Conservation (phyloP, 2,329 filamentous ascomycete species). For the Cladorrhinum sp. region DNA sequence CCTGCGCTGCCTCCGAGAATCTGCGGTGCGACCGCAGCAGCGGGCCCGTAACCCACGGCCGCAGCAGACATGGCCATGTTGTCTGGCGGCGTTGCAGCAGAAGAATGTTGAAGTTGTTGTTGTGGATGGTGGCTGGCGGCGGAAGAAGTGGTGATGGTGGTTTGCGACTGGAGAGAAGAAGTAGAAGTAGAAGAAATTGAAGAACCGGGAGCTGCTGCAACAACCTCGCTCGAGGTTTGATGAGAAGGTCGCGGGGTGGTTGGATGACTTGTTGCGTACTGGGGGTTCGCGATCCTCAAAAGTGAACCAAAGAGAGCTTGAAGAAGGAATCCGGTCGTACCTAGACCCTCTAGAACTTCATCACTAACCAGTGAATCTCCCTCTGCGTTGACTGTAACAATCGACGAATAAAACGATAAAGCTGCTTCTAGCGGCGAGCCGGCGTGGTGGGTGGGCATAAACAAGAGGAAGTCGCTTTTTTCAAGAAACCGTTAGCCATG, state of each 20-base stretch:
- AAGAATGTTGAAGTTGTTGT: background rate
- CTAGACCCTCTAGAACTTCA: conserved; percentile 87
- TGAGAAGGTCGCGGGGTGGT: conserved; percentile 28
- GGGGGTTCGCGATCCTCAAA: conserved; percentile 56
- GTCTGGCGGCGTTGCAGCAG: background rate
- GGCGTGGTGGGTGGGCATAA: conserved; percentile 67
- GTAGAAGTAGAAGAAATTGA: background rate
- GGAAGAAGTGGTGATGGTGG: conserved; percentile 16
- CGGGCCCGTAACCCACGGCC: conserved; percentile 10
- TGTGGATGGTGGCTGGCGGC: background rate
- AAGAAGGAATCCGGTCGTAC: conserved; percentile 74
- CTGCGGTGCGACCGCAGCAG: conserved; percentile 9
- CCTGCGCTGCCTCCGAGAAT: conserved; percentile 13
- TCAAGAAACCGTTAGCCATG: conserved; percentile 19
- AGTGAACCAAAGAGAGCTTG: conserved; percentile 73
- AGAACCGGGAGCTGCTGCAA: background rate
- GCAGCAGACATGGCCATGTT: background rate
- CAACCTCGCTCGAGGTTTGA: background rate
- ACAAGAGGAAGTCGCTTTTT: conserved; percentile 83
- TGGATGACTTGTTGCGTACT: conserved; percentile 11
- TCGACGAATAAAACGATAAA: conserved; percentile 85
- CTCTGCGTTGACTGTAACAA: conserved; percentile 85
- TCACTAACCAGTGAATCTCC: conserved; percentile 91
- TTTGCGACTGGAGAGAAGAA: conserved; percentile 14
- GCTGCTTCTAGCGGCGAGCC: conserved; percentile 74